Conservation (phyloP, 768 basidiomycete species). For the Fomitopsis serialis region DNA sequence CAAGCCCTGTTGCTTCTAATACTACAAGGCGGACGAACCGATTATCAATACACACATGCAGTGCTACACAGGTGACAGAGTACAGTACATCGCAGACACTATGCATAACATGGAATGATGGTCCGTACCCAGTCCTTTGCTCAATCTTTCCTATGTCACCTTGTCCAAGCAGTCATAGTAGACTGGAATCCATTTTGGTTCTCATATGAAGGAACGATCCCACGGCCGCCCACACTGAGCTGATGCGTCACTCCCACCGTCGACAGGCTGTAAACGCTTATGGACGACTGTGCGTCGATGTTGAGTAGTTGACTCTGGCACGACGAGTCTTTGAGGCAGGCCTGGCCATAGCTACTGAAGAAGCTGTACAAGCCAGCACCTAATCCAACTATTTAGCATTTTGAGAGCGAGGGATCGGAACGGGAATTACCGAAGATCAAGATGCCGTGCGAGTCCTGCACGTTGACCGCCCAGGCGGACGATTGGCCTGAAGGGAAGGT, state of each 20-base stretch:
- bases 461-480: constrained; percentile 53
- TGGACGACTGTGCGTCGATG: constrained; percentile 42
- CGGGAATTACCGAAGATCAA: constrained; percentile 49
- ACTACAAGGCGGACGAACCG: too few species aligned
- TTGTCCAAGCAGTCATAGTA: constrained; percentile 24
- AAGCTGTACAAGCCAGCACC: constrained; percentile 73
- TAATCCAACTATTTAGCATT: constrained; percentile 14
- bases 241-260: constrained; percentile 52
- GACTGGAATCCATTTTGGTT: constrained; percentile 54
- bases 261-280: constrained; percentile 53
- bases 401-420: too few species aligned
- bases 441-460: constrained; percentile 50
- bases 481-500: constrained; percentile 32
- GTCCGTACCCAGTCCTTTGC: too few species aligned
- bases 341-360: constrained; percentile 53
- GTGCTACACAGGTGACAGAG: too few species aligned
- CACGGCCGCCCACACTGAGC: constrained; percentile 42
- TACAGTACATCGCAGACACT: too few species aligned
- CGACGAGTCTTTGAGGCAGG: constrained; percentile 36
- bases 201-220: constrained; percentile 41
- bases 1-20: too few species aligned
- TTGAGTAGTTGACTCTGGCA: constrained; percentile 59
- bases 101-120: too few species aligned
- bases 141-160: neutral
- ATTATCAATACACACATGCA: too few species aligned